Evolutionary conservation across 1,284 basidiomycete species (phyloP).

Genomic region (Irpex sp.): DNA sequence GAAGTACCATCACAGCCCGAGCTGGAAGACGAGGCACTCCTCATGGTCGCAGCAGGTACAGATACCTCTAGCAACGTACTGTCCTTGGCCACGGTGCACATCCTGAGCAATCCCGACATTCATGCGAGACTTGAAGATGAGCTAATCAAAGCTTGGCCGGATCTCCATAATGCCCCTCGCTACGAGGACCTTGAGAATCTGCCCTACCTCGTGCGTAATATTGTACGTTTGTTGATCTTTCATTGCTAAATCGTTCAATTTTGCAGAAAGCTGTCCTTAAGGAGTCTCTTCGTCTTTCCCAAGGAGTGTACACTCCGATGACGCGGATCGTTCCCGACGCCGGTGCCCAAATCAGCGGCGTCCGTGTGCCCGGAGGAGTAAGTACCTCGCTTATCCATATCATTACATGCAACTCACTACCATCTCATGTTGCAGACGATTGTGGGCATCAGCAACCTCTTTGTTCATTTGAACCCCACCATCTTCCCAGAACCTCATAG

Average conservation of each 20-base stretch:
- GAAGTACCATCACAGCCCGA: conserved; percentile 8
- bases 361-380: conserved; percentile 21
- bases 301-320: conserved; percentile 13
- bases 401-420: background rate
- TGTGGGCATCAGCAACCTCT: conserved; percentile 19
- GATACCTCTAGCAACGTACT: conserved; percentile 22
- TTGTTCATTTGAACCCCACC: conserved; percentile 19
- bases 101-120: conserved; percentile 9
- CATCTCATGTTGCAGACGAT: conserved; percentile 15
- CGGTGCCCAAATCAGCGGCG: conserved; percentile 17
- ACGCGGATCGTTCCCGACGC: conserved; percentile 18
- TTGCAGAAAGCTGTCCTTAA: conserved; percentile 32
- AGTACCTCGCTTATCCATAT: background rate
- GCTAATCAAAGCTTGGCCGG: conserved; percentile 26
- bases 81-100: conserved; percentile 1
- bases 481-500: conserved; percentile 26
- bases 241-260: background rate
- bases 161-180: conserved; percentile 16
- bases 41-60: conserved; percentile 27
- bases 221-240: background rate
- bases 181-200: conserved; percentile 27
- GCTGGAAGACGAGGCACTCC: conserved; percentile 26
- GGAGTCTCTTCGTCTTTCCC: conserved; percentile 29
- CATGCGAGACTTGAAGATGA: conserved; percentile 19
- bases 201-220: conserved; percentile 25